Conservation (phyloP, 306 rosid species). For the Prunus mira region DNA sequence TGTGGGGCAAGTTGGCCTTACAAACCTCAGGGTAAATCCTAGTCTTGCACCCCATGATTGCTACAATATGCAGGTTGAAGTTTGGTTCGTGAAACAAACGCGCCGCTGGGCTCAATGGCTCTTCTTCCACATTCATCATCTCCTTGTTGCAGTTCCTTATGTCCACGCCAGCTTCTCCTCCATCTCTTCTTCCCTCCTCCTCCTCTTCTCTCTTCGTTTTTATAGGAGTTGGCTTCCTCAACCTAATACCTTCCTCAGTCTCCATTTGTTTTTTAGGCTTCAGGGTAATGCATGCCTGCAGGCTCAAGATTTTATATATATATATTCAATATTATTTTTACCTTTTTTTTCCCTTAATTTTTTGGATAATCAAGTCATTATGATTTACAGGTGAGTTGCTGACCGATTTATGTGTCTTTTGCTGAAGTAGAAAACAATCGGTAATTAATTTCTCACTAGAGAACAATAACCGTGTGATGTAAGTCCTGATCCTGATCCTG, state of each 20-base stretch:
- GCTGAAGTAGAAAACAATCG: neutral
- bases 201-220: constrained; percentile 15
- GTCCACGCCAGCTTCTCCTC: neutral
- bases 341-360: too few relatives aligned
- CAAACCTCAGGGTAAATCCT: constrained; percentile 5
- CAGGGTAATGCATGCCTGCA: too few relatives aligned
- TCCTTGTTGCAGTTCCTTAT: neutral
- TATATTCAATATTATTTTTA: too few relatives aligned
- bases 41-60: constrained; percentile 28
- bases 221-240: constrained; percentile 22
- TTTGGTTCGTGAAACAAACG: constrained; percentile 35
- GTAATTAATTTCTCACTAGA: neutral
- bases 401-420: neutral
- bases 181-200: neutral
- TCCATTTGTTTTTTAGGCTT: neutral
- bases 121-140: constrained; percentile 14
- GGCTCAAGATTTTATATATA: neutral
- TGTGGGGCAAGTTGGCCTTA: constrained; percentile 22
- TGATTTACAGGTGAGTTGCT: neutral
- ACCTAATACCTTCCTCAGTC: constrained; percentile 15
- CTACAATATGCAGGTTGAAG: constrained; percentile 32
- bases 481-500: neutral
- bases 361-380: neutral
- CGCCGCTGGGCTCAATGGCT: constrained; percentile 36
- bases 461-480: neutral